Conservation (phyloP, 2,329 filamentous ascomycete species). For the Camptophora hylomeconis region DNA sequence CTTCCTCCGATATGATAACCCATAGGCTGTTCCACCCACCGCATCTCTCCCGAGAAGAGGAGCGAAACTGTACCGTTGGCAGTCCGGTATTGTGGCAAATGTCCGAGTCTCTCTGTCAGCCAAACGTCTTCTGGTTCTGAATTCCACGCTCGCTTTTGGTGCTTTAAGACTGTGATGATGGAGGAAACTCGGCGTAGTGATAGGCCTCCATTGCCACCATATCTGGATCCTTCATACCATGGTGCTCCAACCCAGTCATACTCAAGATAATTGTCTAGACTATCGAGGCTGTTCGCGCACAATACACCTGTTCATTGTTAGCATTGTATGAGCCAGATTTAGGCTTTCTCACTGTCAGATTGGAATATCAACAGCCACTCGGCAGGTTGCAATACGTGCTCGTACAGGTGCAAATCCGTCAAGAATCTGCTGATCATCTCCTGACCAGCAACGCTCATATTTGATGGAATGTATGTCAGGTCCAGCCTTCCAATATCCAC, state of each 20-base stretch:
- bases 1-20: slow-evolving; percentile 44
- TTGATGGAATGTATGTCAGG: slow-evolving; percentile 35
- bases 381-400: slow-evolving; percentile 34
- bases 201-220: slow-evolving; percentile 41
- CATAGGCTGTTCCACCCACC: slow-evolving; percentile 39
- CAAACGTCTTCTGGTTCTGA: slow-evolving; percentile 44
- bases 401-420: slow-evolving; percentile 41
- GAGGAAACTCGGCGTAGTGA: slow-evolving; percentile 40
- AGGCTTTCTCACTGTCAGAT: slow-evolving; percentile 41
- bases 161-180: slow-evolving; percentile 39
- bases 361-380: slow-evolving; percentile 45
- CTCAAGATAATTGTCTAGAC: slow-evolving; percentile 33
- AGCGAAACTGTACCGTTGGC: slow-evolving; percentile 40
- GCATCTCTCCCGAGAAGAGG: slow-evolving; percentile 40
- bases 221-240: slow-evolving; percentile 31
- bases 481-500: slow-evolving; percentile 39
- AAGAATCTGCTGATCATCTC: slow-evolving; percentile 42
- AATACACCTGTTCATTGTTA: slow-evolving; percentile 1
- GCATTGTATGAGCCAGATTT: too few relatives aligned
- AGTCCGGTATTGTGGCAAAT: slow-evolving; percentile 35
- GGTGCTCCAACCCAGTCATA: slow-evolving; percentile 31
- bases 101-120: slow-evolving; percentile 40
- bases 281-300: slow-evolving; percentile 21
- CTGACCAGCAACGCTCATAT: slow-evolving; percentile 38
- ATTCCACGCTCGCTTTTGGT: slow-evolving; percentile 32